Evolutionary conservation across 2,329 filamentous ascomycete genomes (phyloP), one percentile per base, ranked within the genome.

Genomic region (Xylaria sp.): DNA sequence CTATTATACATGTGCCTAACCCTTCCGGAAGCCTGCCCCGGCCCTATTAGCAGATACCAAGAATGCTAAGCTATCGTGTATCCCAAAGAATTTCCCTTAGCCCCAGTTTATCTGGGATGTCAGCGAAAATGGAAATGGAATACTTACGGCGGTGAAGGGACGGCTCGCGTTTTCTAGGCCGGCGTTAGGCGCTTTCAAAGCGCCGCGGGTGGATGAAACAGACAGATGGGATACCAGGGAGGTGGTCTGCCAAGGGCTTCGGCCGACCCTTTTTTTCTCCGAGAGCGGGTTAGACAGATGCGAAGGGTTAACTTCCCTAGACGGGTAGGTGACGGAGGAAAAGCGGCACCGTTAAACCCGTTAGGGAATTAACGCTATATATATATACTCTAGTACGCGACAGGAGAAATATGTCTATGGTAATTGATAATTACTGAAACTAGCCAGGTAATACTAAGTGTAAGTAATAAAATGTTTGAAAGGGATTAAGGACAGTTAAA

Each of bases 91-190:
- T 12, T 7, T 8, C 32, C 12, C 51, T 24, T 21, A 48, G n/a
- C 21, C 42, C 51, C 39, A 39, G 27, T 39, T 19, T 24, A 19
- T 63, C 61, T 27, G 39, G 24, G 4, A 2, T 36, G 14, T 36
- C 60, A 27, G 9, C 11, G 51, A 27, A 39, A 34, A 54, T 45
- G 47, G 8, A 17, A 55, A 34, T 53, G 48, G n/a, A 36, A 48
- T 48, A 19, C 24, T 27, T 21, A 14, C 5, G 30, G 51, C 51
- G 51, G 61, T 63, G n/a, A 63, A 50, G 14, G n/a, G 24, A 27
- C 24, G 24, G 24, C 24, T 2, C 24, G 24, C 24, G 24, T 27
- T 27, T 27, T 27, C 2, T 27, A 27, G 24, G 24, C 24, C 39
- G 39, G 39, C 14, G 39, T 42, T 42, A 8, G 39, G 39, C 12